A percentile compares a stretch with the other conserved stretches of the same genome.
phyloP scores from a whole-genome alignment of 129 eudicot genomes.

The Artemisia annua region DNA sequence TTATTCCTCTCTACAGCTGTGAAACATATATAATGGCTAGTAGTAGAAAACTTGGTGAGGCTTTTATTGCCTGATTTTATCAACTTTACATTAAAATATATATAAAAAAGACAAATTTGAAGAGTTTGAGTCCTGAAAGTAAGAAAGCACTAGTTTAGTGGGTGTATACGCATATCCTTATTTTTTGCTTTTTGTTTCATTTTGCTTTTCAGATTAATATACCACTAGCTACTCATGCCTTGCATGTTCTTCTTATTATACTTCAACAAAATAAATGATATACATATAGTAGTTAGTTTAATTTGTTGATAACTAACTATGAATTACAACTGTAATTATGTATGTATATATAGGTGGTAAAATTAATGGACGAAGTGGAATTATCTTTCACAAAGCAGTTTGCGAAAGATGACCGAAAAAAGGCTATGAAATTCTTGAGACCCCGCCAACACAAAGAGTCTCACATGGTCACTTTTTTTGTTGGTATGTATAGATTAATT shows the following conservation, averaged over 20 bases:
- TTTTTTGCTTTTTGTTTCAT: not conserved
- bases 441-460: conserved; percentile 83
- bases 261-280: not conserved
- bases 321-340: not conserved
- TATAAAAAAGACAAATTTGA: not conserved
- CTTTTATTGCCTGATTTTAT: too few species aligned
- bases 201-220: conserved; percentile 25
- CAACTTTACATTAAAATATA: not conserved
- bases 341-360: conserved; percentile 52
- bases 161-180: conserved; percentile 6
- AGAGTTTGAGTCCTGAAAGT: conserved; percentile 19
- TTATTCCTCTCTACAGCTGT: too few species aligned
- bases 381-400: conserved; percentile 91
- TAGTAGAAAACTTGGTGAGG: too few species aligned
- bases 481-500: conserved; percentile 52
- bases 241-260: not conserved
- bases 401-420: conserved; percentile 87
- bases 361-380: conserved; percentile 96
- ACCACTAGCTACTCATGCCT: conserved; percentile 7
- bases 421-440: conserved; percentile 90
- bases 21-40: too few species aligned
- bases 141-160: conserved; percentile 19
- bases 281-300: too few species aligned
- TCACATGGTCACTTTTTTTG: conserved; percentile 92
- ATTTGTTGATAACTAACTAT: not conserved